phyloP scores from a whole-genome alignment of 2,329 filamentous ascomycete species.

The Chaetomium strumarium region DNA sequence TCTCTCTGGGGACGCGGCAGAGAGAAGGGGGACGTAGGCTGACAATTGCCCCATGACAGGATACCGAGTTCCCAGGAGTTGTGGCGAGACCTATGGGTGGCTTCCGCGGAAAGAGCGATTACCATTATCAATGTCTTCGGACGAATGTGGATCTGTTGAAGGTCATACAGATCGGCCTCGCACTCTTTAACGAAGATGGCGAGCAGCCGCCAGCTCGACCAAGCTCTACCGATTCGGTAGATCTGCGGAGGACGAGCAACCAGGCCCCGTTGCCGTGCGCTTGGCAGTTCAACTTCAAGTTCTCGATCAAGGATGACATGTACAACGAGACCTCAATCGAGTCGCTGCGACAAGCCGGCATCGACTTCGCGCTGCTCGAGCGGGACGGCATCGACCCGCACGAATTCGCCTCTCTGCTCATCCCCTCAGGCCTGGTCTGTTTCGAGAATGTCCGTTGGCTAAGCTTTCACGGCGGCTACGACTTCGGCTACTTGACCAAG shows the following conservation, averaged over 20 bases:
- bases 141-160: constrained; percentile 97
- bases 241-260: constrained; percentile 36
- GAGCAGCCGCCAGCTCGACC: constrained; percentile 73
- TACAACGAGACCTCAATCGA: constrained; percentile 94
- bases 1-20: not conserved
- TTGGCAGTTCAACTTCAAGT: constrained; percentile 99
- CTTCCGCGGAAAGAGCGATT: constrained; percentile 92
- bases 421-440: constrained; percentile 85
- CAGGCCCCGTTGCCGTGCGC: constrained; percentile 68
- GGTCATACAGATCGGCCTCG: constrained; percentile 94
- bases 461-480: constrained; percentile 95
- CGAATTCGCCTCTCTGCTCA: constrained; percentile 83
- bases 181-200: constrained; percentile 84
- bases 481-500: constrained; percentile 96
- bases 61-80: constrained; percentile 97
- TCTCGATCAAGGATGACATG: constrained; percentile 93
- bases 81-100: constrained; percentile 91
- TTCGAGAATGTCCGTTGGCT: constrained; percentile 90
- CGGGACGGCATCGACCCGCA: constrained; percentile 85
- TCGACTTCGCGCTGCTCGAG: constrained; percentile 79
- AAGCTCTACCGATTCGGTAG: constrained; percentile 38
- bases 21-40: not conserved
- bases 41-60: constrained; percentile 45
- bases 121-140: constrained; percentile 95
- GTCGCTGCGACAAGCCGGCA: constrained; percentile 83